These are phyloP conservation scores for Cyclotella kingstonii DNA, from an alignment of 108 stramenopile species.

Conservation along the genomic window DNA sequence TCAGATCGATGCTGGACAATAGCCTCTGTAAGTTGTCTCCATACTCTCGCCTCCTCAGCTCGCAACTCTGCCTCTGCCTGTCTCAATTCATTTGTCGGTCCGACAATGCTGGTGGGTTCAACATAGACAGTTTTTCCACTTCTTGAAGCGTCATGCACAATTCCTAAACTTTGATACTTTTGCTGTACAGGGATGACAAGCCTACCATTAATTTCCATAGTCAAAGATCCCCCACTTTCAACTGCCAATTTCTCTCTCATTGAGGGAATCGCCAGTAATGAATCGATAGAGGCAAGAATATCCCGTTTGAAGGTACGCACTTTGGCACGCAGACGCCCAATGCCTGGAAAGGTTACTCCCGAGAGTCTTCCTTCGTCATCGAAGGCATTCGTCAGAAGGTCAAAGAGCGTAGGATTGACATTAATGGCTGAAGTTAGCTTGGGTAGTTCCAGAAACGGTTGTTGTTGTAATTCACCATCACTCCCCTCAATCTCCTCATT, in stretches of 20 bases:
- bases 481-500: no score
- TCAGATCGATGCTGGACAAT: slow-evolving; percentile 48
- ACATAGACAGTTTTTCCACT: slow-evolving; percentile 93
- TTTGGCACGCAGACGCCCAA: slow-evolving; percentile 61
- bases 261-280: slow-evolving; percentile 52
- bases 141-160: slow-evolving; percentile 86
- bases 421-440: slow-evolving; percentile 44
- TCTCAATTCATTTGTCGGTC: slow-evolving; percentile 87
- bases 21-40: slow-evolving; percentile 62
- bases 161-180: slow-evolving; percentile 60
- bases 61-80: slow-evolving; percentile 67
- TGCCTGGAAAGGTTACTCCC: slow-evolving; percentile 64
- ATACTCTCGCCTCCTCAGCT: slow-evolving; percentile 77
- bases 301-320: slow-evolving; percentile 55
- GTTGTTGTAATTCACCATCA: background rate
- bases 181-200: slow-evolving; percentile 69
- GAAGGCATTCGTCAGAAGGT: slow-evolving; percentile 68
- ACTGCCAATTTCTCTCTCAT: slow-evolving; percentile 67
- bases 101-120: slow-evolving; percentile 86
- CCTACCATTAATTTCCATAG: slow-evolving; percentile 65
- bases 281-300: slow-evolving; percentile 62
- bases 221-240: slow-evolving; percentile 70
- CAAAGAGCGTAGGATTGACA: slow-evolving; percentile 56
- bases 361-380: slow-evolving; percentile 58
- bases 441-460: slow-evolving; percentile 55